These are phyloP conservation scores for Calocera cornea DNA, from an alignment of 768 basidiomycete genomes.

Conservation along the genomic window DNA sequence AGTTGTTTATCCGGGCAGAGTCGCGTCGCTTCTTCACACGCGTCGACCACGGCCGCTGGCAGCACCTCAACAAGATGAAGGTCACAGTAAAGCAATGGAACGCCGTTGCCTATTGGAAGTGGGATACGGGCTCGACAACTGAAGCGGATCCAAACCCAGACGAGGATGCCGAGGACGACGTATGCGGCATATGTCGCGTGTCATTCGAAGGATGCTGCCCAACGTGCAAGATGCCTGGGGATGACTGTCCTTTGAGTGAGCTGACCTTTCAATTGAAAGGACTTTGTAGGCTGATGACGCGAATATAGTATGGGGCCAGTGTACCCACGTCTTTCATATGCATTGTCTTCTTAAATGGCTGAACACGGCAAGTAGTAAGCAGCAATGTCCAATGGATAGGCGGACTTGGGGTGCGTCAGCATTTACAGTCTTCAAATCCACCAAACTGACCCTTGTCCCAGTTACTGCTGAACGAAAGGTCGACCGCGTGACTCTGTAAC, in stretches of 20 bases:
- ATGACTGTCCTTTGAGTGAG: constrained; percentile 84
- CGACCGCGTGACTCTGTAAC: background rate
- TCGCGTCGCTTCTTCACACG: background rate
- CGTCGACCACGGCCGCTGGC: background rate
- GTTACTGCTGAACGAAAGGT: constrained; percentile 43
- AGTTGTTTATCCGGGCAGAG: background rate
- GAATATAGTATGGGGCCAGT: constrained; percentile 84
- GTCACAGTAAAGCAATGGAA: constrained; percentile 74
- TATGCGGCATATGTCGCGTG: constrained; percentile 81
- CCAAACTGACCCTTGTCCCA: constrained; percentile 14
- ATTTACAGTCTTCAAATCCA: background rate
- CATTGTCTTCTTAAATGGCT: constrained; percentile 97
- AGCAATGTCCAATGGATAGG: constrained; percentile 98
- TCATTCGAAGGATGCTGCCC: constrained; percentile 93
- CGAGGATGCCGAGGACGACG: constrained; percentile 41
- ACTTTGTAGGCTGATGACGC: background rate
- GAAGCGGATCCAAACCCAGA: constrained; percentile 21
- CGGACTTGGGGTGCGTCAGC: constrained; percentile 67
- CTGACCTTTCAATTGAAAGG: constrained; percentile 3
- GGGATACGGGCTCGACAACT: constrained; percentile 40
- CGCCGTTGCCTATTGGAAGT: constrained; percentile 79
- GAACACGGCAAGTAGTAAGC: constrained; percentile 73
- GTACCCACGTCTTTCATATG: constrained; percentile 96
- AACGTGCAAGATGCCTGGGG: constrained; percentile 90
- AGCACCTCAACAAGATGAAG: constrained; percentile 40